Base-by-base conservation (phyloP, 345 rosid genomes). In the Turnera subulata region DNA sequence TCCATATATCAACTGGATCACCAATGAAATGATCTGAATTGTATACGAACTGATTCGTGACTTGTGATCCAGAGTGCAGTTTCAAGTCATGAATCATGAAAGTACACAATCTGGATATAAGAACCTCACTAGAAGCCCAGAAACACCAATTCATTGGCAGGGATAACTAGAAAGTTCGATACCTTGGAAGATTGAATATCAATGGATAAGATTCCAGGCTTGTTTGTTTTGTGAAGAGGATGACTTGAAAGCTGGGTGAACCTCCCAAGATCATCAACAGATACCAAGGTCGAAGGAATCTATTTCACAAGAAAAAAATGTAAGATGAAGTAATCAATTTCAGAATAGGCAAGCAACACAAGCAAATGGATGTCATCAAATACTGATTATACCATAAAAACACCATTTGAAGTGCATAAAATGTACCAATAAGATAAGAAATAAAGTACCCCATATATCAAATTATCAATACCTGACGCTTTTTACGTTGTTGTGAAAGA, bases 201-300 rank as follows among this genome's bases (percentile, higher is more conserved):
- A 62, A 89, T 71, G 2, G 95, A 87, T 45, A 75, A 44, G 61
- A 93, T 80, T 67, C 97, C 95, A 0, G 96, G 95, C 66, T 80
- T 93, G 80, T 59, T 88, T 42, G 95, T 81, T 73, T 87, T 84
- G 73, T 87, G 97, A 68, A 93, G 92, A 6, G 97, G 99, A 71
- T 89, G 94, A 79, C 97, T 89, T 33, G 94, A 82, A 57, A 93
- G 84, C 75, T 89, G 97, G 45, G 95, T 93, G 68, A 80, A 90
- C 66, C 78, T 82, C 90, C 85, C 92, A 71, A 93, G 45, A 62
- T 72, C 84, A 57, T 81, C 85, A 61, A 75, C 25, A 18, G 94
- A 56, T 54, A 92, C 90, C 78, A 89, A 70, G 15, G 95, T 65
- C 63, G 89, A 45, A 66, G 96, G 80, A 53, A 84, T 76, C 99